phyloP scores from a whole-genome alignment of 78 protist species.

The Dictyostelium firmibasis region DNA sequence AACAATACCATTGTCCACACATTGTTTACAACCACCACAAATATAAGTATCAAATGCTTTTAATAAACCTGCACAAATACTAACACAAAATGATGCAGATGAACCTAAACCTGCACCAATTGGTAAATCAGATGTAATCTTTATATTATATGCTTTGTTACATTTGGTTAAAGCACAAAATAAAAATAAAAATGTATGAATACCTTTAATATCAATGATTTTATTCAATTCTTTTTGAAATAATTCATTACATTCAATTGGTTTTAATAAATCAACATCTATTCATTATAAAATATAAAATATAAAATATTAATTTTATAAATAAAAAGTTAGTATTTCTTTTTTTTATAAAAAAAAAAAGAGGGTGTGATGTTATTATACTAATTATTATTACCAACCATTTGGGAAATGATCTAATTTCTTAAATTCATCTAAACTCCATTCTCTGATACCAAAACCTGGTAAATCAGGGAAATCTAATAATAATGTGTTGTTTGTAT shows the following conservation, averaged over 20 bases:
- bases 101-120: slow-evolving; percentile 91
- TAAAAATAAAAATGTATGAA: slow-evolving; percentile 59
- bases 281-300: not conserved
- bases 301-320: not conserved
- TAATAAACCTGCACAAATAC: slow-evolving; percentile 70
- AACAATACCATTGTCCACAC: no score
- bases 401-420: slow-evolving; percentile 3
- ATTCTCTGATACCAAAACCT: slow-evolving; percentile 13
- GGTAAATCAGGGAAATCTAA: slow-evolving; percentile 35
- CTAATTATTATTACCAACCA: not conserved
- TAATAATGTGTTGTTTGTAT: not conserved
- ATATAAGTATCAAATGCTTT: slow-evolving; percentile 33
- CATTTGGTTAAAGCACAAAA: slow-evolving; percentile 29
- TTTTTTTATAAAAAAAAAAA: no score
- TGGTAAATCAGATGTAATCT: slow-evolving; percentile 57
- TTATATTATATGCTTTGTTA: slow-evolving; percentile 13
- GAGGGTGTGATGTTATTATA: no score
- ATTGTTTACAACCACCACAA: slow-evolving; percentile 56
- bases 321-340: no score
- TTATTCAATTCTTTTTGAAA: slow-evolving; percentile 3
- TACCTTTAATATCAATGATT: slow-evolving; percentile 15
- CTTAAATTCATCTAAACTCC: not conserved
- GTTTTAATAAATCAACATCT: slow-evolving; percentile 33
- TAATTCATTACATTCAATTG: slow-evolving; percentile 45
- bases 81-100: slow-evolving; percentile 85